phyloP scores from a whole-genome alignment of 2,329 filamentous ascomycete genomes.

The Claviceps digitariae region DNA sequence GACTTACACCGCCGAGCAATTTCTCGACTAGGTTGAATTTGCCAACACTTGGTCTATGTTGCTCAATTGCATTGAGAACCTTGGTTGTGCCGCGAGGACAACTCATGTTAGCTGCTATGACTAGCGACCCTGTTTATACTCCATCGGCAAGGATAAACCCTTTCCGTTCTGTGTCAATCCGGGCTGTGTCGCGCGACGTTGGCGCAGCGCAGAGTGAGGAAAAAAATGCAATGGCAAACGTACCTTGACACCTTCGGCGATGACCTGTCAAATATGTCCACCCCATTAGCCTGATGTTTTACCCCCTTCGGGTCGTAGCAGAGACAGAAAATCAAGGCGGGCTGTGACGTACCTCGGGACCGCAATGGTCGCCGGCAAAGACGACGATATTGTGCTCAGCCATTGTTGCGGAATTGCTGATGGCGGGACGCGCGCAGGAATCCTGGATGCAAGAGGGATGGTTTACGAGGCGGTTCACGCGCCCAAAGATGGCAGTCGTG shows the following conservation, averaged over 20 bases:
- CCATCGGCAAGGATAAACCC: neutral
- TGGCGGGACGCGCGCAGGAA: neutral
- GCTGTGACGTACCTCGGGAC: slow-evolving; percentile 53
- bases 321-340: slow-evolving; percentile 7
- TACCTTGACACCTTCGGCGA: slow-evolving; percentile 75
- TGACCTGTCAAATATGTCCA: slow-evolving; percentile 38
- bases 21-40: slow-evolving; percentile 83
- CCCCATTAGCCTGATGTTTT: slow-evolving; percentile 9
- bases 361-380: slow-evolving; percentile 69
- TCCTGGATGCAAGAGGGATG: neutral
- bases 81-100: slow-evolving; percentile 21
- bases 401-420: slow-evolving; percentile 31
- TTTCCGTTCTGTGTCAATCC: neutral
- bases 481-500: neutral
- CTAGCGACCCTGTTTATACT: neutral
- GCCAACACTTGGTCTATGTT: slow-evolving; percentile 48
- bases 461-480: neutral
- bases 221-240: neutral
- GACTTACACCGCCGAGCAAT: slow-evolving; percentile 72
- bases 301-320: slow-evolving; percentile 8
- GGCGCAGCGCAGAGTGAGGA: neutral
- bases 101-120: slow-evolving; percentile 1
- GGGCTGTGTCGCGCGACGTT: neutral
- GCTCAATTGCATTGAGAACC: slow-evolving; percentile 68
- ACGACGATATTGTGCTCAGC: slow-evolving; percentile 62